Base-by-base conservation (phyloP, 306 rosid species). In the Arachis hypogaea region DNA sequence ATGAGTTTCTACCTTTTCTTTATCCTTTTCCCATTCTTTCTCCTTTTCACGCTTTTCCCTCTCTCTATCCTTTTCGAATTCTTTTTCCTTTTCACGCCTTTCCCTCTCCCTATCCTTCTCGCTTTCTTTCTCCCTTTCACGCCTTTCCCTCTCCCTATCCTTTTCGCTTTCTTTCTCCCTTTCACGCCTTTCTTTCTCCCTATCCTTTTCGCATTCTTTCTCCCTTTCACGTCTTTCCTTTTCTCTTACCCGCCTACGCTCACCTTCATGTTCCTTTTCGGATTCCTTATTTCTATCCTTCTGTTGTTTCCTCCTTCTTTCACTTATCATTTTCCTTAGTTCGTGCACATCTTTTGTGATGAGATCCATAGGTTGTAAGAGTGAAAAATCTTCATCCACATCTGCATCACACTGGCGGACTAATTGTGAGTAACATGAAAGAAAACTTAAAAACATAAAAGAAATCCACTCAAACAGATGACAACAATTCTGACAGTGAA, bases 321-420 rank as follows among this genome's bases (percentile, higher is more conserved):
- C 97, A 77, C 72, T 89, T 29, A 94, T 79, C 81, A 92, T 78
- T 87, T 88, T 90, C 78, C 93, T 75, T 51, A 94, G 86, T 80
- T 94, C 91, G 71, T 83, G 69, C 63, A 92, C 92, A 87, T 87
- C 93, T 82, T 91, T 94, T 29, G 97, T 92, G 80, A 94, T 91
- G 65, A 94, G 94, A 84, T 94, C 99, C 78, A 92, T 66, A 71
- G 99, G 97, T 78, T 89, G 89, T 83, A 84, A 70, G 82, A 94
- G 88, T 7, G 97, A 91, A 84, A 94, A 94, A 89, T 94, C 97
- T 77, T 94, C 99, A 51, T 91, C 99, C 84, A 87, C 55, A 58
- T 89, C 99, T 68, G 88, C 78, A 63, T 94, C 99, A 86, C 87
- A 87, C 99, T 94, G 97, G 85, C 85, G 86, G 84, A 90, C 88